Conservation (phyloP, 177 flowering plant genomes). For the Vitis hybrid region DNA sequence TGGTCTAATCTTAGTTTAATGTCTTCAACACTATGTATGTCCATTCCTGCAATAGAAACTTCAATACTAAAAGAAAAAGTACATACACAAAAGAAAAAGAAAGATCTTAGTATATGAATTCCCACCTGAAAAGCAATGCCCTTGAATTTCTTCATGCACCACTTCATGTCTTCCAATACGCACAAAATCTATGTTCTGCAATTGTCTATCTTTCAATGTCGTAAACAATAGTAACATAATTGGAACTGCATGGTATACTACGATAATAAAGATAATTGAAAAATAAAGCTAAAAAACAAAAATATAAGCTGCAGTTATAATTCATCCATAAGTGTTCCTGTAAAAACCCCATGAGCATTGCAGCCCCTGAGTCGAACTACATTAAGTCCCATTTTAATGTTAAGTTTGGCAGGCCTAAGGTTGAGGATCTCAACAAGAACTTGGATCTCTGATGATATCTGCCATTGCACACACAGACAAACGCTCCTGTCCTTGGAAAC, state of each 20-base stretch:
- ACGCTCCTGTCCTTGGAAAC: too few relatives aligned
- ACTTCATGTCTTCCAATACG: slow-evolving; percentile 88
- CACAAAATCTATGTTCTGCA: slow-evolving; percentile 84
- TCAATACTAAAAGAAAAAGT: slow-evolving; percentile 5
- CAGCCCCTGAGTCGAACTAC: too few relatives aligned
- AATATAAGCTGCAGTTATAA: not conserved
- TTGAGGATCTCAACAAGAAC: too few relatives aligned
- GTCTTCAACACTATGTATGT: slow-evolving; percentile 56
- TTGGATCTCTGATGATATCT: too few relatives aligned
- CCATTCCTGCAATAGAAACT: slow-evolving; percentile 40
- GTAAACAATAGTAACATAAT: not conserved
- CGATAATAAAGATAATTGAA: not conserved
- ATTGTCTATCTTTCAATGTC: slow-evolving; percentile 13
- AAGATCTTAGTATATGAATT: not conserved
- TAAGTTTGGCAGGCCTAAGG: too few relatives aligned
- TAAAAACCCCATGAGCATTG: too few relatives aligned
- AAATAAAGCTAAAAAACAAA: not conserved
- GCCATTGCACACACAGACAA: too few relatives aligned
- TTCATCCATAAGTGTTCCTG: too few relatives aligned
- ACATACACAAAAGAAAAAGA: slow-evolving; percentile 2
- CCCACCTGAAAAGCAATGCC: slow-evolving; percentile 78
- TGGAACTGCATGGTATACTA: not conserved
- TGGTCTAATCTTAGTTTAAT: slow-evolving; percentile 60
- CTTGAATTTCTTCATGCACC: slow-evolving; percentile 76
- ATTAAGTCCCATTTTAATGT: too few relatives aligned